Percentiles rank a stretch among this genome's conserved stretches.
These are phyloP conservation scores for Backusella liffmaniae DNA, from an alignment of 192 early-diverging fungal species.

Conservation along the genomic window DNA sequence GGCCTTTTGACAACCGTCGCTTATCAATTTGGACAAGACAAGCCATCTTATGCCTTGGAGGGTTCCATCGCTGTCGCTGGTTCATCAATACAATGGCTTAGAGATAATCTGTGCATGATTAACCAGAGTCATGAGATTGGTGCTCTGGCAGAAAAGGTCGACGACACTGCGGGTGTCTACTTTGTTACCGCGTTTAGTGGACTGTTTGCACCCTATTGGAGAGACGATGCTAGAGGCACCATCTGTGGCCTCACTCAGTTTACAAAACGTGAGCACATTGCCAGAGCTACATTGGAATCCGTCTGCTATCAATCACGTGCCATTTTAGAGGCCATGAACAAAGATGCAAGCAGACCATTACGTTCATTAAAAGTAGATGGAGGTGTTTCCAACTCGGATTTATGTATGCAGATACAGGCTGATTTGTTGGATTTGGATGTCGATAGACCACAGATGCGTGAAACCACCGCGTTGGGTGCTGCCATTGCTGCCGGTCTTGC, in stretches of 20 bases:
- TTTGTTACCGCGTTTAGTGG: slow-evolving; percentile 96
- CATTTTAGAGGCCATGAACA: slow-evolving; percentile 88
- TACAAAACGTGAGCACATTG: slow-evolving; percentile 81
- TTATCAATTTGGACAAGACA: slow-evolving; percentile 78
- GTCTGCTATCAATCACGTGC: slow-evolving; percentile 90
- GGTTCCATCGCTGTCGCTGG: slow-evolving; percentile 92
- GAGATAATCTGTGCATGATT: slow-evolving; percentile 83
- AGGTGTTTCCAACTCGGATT: slow-evolving; percentile 88
- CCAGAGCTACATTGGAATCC: slow-evolving; percentile 85
- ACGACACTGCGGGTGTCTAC: slow-evolving; percentile 85
- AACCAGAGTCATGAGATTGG: slow-evolving; percentile 71
- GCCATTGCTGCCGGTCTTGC: slow-evolving; percentile 87
- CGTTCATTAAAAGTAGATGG: slow-evolving; percentile 87
- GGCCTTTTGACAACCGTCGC: slow-evolving; percentile 90
- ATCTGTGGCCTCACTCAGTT: slow-evolving; percentile 89
- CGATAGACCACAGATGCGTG: slow-evolving; percentile 80
- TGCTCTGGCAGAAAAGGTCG: slow-evolving; percentile 60
- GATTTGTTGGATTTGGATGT: slow-evolving; percentile 81
- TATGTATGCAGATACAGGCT: slow-evolving; percentile 92
- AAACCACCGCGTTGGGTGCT: slow-evolving; percentile 90
- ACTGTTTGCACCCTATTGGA: slow-evolving; percentile 94
- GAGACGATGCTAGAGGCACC: slow-evolving; percentile 83
- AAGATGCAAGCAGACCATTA: slow-evolving; percentile 67
- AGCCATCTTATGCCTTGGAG: slow-evolving; percentile 84
- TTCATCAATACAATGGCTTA: slow-evolving; percentile 87